Percentiles rank a stretch among this genome's conserved stretches.
phyloP scores from a whole-genome alignment of 495 filamentous ascomycete genomes.

The Sordaria brevicollis region DNA sequence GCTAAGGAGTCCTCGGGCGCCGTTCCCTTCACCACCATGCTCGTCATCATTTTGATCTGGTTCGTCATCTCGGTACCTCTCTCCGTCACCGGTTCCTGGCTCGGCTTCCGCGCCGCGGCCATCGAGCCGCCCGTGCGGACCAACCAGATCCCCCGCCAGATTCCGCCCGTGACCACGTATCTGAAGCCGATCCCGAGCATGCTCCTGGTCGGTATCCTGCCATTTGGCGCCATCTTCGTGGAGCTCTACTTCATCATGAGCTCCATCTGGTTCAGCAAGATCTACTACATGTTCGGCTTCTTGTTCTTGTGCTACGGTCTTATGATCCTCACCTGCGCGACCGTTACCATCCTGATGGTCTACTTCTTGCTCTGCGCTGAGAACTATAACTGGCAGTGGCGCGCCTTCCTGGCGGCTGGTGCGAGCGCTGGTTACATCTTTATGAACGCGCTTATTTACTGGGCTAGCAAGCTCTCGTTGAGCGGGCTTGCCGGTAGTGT shows the following conservation, averaged over 20 bases:
- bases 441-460: conserved; percentile 76
- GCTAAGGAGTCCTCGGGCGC: conserved; percentile 81
- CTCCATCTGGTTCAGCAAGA: conserved; percentile 92
- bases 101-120: conserved; percentile 62
- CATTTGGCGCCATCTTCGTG: conserved; percentile 93
- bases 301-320: conserved; percentile 94
- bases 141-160: conserved; percentile 96
- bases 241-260: conserved; percentile 98
- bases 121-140: conserved; percentile 78
- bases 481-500: conserved; percentile 76
- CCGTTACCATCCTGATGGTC: conserved; percentile 82
- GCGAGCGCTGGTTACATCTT: conserved; percentile 87
- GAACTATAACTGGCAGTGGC: conserved; percentile 99
- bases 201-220: conserved; percentile 80
- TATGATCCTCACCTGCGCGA: conserved; percentile 92
- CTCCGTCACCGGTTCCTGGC: conserved; percentile 82
- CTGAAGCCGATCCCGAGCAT: conserved; percentile 78
- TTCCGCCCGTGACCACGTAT: conserved; percentile 71
- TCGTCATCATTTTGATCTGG: conserved; percentile 87
- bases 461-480: conserved; percentile 74
- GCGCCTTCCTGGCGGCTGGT: conserved; percentile 79
- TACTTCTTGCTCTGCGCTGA: conserved; percentile 93
- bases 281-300: conserved; percentile 99
- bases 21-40: conserved; percentile 94
- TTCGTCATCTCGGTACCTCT: conserved; percentile 91